Evolutionary conservation across 139 green algal genomes (phyloP).

Genomic region (Micractinium sp.): DNA sequence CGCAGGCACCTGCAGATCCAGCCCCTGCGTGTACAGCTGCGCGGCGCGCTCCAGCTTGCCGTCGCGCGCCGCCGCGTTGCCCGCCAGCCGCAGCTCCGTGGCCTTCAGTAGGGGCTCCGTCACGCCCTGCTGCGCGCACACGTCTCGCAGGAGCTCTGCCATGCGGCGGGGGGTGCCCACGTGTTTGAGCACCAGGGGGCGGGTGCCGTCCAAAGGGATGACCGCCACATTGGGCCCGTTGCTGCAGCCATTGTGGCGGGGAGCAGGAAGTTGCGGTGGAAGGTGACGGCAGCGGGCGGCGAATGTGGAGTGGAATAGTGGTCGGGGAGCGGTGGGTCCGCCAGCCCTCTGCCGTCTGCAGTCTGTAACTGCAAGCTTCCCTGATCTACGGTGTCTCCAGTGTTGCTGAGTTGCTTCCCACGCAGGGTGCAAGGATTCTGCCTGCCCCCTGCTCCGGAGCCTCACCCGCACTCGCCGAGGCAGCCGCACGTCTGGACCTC

Average conservation of each 20-base stretch:
- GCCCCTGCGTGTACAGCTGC: conserved; percentile 32
- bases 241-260: conserved; percentile 29
- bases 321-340: too few relatives aligned
- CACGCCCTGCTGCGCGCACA: conserved; percentile 28
- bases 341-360: too few relatives aligned
- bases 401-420: too few relatives aligned
- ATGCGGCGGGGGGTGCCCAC: conserved; percentile 35
- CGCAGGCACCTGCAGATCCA: background rate
- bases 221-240: conserved; percentile 71
- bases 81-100: conserved; percentile 64
- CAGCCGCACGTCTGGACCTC: conserved; percentile 27
- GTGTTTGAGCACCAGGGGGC: conserved; percentile 52
- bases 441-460: background rate
- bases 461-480: background rate
- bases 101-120: conserved; percentile 39
- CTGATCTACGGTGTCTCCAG: too few relatives aligned
- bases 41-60: conserved; percentile 40
- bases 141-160: conserved; percentile 18
- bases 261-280: background rate
- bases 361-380: too few relatives aligned
- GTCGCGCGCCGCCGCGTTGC: conserved; percentile 52
- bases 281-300: too few relatives aligned
- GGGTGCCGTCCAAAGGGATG: conserved; percentile 30
- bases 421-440: background rate
- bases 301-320: too few relatives aligned